phyloP scores from a whole-genome alignment of 371 early-diverging fungal genomes.

The Rhizopus arrhizus region DNA sequence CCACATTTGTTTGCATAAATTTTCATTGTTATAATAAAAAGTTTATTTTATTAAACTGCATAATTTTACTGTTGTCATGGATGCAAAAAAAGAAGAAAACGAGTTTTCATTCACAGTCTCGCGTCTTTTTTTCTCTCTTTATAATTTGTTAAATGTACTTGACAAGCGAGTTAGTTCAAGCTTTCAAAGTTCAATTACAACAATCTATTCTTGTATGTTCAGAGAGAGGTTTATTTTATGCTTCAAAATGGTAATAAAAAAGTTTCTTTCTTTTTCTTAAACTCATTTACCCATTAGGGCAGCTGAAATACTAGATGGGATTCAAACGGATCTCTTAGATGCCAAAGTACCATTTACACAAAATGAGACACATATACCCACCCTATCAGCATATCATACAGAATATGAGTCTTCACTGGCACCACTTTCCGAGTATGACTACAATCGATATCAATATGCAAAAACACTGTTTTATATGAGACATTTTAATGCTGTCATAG shows the following conservation, averaged over 20 bases:
- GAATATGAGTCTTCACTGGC: constrained; percentile 26
- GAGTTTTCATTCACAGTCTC: neutral
- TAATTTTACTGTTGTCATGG: too few species aligned
- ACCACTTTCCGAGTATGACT: constrained; percentile 37
- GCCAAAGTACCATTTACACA: constrained; percentile 8
- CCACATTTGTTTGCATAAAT: neutral
- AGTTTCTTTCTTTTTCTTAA: neutral
- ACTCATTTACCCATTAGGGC: constrained; percentile 51
- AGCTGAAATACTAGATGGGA: constrained; percentile 67
- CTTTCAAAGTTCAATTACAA: constrained; percentile 40
- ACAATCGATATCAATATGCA: constrained; percentile 66
- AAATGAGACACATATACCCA: constrained; percentile 1
- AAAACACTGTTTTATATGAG: constrained; percentile 73
- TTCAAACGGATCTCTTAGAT: constrained; percentile 32
- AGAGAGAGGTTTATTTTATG: constrained; percentile 66
- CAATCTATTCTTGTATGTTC: constrained; percentile 66
- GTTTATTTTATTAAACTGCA: too few species aligned
- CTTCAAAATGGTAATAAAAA: constrained; percentile 69
- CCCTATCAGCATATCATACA: constrained; percentile 22
- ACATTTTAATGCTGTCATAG: constrained; percentile 68
- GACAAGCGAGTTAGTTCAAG: constrained; percentile 17
- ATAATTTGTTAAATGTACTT: constrained; percentile 16
- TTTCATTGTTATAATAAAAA: too few species aligned
- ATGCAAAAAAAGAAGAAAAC: too few species aligned
- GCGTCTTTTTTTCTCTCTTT: neutral